Base-by-base conservation (phyloP, 2,329 filamentous ascomycete species). In the Aspergillus sp. region DNA sequence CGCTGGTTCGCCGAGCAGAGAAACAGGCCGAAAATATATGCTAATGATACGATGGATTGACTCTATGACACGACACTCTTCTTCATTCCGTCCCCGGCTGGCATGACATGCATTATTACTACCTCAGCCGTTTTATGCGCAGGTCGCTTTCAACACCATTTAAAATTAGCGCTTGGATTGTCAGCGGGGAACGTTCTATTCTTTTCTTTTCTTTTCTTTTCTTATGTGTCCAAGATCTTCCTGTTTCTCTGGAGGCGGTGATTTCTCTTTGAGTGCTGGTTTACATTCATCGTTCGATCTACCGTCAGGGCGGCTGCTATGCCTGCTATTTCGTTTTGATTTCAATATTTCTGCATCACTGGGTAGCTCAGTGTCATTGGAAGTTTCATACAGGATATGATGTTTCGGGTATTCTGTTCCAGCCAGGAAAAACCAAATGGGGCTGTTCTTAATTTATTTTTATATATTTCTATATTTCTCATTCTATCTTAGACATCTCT, bases 181-280 rank as follows among this genome's bases (percentile, higher is more conserved):
- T 48, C 41, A 48, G 17, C 44, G 5, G 47, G 27, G 27, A 3
- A 31, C 9, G 27, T 31, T 31, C 27, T 31, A 31, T 31, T 15
- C 37, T 12, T 54, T 57, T 45, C 43, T 56, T 43, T 11, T 48
- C 21, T 55, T 53, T 14, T 56, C 21, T 15, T 37, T 11, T 31
- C 27, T 31, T 31, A 31, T 31, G 27, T 37, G 19, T 57, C 19
- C 17, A 48, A 27, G 41, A 52, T 51, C 12, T 55, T 50, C 21
- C 15, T 57, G 46, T 55, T 54, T 37, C 21, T 35, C 45, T 59
- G 48, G 58, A 55, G 54, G 54, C 59, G 49, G 61, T 62, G 60
- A 65, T 65, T 64, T 65, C 62, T 62, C 57, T 47, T 60, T 44
- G 44, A 56, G 45, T 61, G 58, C 55, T 58, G 51, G 55, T 47